A percentile compares a stretch with the other conserved stretches of the same genome.
These are phyloP conservation scores for Penicillium ochrochloron DNA, from an alignment of 495 filamentous ascomycete genomes.

Conservation along the genomic window DNA sequence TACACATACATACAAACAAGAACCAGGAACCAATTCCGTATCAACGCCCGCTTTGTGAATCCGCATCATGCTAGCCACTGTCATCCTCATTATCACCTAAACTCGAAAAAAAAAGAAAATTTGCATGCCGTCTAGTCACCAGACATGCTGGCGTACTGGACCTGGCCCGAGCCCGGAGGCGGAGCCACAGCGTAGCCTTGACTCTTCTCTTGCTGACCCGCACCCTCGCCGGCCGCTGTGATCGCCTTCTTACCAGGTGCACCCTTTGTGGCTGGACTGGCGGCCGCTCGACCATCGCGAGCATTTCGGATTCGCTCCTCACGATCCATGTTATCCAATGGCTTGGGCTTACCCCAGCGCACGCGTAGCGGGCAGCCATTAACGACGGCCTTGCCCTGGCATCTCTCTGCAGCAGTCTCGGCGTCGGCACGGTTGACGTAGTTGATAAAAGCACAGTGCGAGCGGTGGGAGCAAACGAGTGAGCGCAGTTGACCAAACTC, in stretches of 20 bases:
- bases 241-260: slow-evolving; percentile 40
- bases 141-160: slow-evolving; percentile 82
- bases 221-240: slow-evolving; percentile 35
- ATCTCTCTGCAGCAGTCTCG: slow-evolving; percentile 80
- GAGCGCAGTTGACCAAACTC: slow-evolving; percentile 86
- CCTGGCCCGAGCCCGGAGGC: slow-evolving; percentile 80
- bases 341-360: slow-evolving; percentile 89
- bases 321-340: slow-evolving; percentile 84
- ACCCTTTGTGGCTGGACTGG: slow-evolving; percentile 37
- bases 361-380: slow-evolving; percentile 84
- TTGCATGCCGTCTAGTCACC: slow-evolving; percentile 64
- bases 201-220: slow-evolving; percentile 50
- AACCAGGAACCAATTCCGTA: slow-evolving; percentile 32
- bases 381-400: slow-evolving; percentile 84
- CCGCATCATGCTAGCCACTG: slow-evolving; percentile 33
- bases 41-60: slow-evolving; percentile 49
- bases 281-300: slow-evolving; percentile 68
- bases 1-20: slow-evolving; percentile 28
- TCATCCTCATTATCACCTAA: slow-evolving; percentile 12
- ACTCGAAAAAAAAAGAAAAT: slow-evolving; percentile 17
- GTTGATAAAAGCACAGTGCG: slow-evolving; percentile 96
- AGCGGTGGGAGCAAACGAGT: slow-evolving; percentile 91
- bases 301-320: slow-evolving; percentile 78
- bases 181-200: slow-evolving; percentile 64
- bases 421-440: slow-evolving; percentile 81